A percentile compares a stretch with the other conserved stretches of the same genome.
Evolutionary conservation across 306 rosid species (phyloP).

Genomic region (Rosa persica): DNA sequence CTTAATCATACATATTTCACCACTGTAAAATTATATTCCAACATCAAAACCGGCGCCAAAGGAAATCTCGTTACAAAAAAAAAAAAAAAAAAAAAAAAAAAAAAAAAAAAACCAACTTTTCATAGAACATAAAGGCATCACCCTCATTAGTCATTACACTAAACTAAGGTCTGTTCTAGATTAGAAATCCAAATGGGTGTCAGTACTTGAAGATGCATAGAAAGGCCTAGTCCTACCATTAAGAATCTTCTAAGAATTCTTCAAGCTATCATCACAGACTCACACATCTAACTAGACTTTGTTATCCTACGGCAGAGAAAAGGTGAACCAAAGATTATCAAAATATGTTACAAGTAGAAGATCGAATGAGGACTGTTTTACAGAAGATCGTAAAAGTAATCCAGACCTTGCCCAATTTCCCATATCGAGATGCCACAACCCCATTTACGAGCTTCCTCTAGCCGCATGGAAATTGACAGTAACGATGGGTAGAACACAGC

Average conservation of each 20-base stretch:
- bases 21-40: not conserved
- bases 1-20: not conserved
- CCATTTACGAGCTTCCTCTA: conserved; percentile 82
- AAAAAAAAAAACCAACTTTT: not conserved
- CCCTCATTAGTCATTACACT: not conserved
- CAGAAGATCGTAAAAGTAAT: conserved; percentile 79
- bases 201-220: not conserved
- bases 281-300: conserved; percentile 6
- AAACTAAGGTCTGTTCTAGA: too few relatives aligned
- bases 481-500: conserved; percentile 87
- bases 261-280: not conserved
- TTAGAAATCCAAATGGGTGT: not conserved
- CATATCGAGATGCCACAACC: conserved; percentile 91
- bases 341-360: not conserved
- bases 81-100: not conserved
- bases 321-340: not conserved
- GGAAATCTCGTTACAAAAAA: not conserved
- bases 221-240: not conserved
- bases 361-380: conserved; percentile 17
- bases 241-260: not conserved
- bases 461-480: conserved; percentile 72
- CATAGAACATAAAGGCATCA: not conserved
- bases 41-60: not conserved
- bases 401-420: conserved; percentile 99
- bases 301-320: not conserved